These are phyloP conservation scores for Didymella arachidicola DNA, from an alignment of 2,329 filamentous ascomycete genomes.

Conservation along the genomic window DNA sequence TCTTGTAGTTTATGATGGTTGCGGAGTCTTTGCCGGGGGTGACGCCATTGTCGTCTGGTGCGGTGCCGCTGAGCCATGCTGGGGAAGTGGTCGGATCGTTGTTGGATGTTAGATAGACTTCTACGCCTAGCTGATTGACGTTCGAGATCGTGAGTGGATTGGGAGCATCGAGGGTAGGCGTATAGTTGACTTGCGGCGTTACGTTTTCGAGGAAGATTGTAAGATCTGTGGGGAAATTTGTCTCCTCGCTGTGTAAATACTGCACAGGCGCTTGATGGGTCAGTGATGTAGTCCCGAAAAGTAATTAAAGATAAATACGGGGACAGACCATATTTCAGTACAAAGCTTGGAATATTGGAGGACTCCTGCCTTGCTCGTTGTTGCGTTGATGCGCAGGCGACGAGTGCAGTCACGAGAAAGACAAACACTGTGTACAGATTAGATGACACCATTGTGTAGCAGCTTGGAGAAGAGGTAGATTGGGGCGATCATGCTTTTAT, in stretches of 20 bases:
- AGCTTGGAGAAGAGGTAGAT: too few species aligned
- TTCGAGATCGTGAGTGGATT: conserved; percentile 53
- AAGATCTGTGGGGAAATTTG: conserved; percentile 56
- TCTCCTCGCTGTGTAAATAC: conserved; percentile 54
- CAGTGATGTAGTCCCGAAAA: conserved; percentile 2
- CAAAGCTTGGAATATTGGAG: conserved; percentile 47
- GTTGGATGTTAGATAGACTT: conserved; percentile 57
- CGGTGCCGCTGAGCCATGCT: conserved; percentile 59
- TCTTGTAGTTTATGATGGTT: conserved; percentile 67
- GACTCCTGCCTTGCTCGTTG: conserved; percentile 29
- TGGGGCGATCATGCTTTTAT: neutral
- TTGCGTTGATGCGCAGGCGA: conserved; percentile 29
- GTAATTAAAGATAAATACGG: neutral
- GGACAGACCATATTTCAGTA: conserved; percentile 50
- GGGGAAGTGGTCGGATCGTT: conserved; percentile 54
- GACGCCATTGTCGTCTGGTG: conserved; percentile 60
- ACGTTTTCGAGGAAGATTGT: conserved; percentile 53
- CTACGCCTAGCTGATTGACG: conserved; percentile 52
- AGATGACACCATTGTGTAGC: neutral
- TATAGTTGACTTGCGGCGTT: conserved; percentile 50
- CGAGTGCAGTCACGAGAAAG: conserved; percentile 4
- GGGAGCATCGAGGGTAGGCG: conserved; percentile 41
- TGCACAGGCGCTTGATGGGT: conserved; percentile 53
- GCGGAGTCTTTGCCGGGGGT: conserved; percentile 60
- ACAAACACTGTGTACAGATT: neutral